Conservation (phyloP, 306 rosid genomes). For the Cucumis hystrix region DNA sequence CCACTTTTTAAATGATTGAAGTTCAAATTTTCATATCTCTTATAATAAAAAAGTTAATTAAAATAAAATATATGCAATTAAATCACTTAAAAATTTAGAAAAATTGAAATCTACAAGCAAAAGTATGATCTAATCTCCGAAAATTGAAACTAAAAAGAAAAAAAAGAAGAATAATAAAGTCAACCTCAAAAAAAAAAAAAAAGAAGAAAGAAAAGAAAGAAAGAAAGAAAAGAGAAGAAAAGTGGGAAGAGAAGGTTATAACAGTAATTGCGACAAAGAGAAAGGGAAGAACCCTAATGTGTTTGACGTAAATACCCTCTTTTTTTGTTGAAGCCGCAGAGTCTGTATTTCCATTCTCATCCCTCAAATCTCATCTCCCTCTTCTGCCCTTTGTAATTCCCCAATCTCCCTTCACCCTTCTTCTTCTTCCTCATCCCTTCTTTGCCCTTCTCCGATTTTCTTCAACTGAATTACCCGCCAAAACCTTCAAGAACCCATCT, state of each 20-base stretch:
- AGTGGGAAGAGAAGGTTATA: slow-evolving; percentile 32
- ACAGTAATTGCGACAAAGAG: slow-evolving; percentile 36
- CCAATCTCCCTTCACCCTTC: slow-evolving; percentile 26
- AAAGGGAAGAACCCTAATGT: slow-evolving; percentile 8
- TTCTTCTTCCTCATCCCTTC: slow-evolving; percentile 37
- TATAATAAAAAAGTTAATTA: too few relatives aligned
- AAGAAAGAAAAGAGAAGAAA: background rate
- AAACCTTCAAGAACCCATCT: slow-evolving; percentile 16
- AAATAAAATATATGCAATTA: too few relatives aligned
- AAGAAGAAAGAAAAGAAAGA: background rate
- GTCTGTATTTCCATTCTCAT: slow-evolving; percentile 68
- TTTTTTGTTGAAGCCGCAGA: slow-evolving; percentile 21
- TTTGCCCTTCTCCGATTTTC: slow-evolving; percentile 78
- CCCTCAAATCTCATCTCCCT: slow-evolving; percentile 44
- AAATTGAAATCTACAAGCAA: too few relatives aligned
- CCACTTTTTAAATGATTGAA: too few relatives aligned
- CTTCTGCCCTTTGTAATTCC: slow-evolving; percentile 62
- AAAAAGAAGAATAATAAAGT: background rate
- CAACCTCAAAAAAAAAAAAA: background rate
- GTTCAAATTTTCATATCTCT: too few relatives aligned
- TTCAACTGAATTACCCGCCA: slow-evolving; percentile 66
- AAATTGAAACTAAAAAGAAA: too few relatives aligned
- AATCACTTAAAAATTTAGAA: too few relatives aligned
- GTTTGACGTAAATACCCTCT: slow-evolving; percentile 89
- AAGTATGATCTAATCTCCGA: too few relatives aligned